Evolutionary conservation across 2,329 filamentous ascomycete species (phyloP).

Genomic region (Aspergillus sp.): DNA sequence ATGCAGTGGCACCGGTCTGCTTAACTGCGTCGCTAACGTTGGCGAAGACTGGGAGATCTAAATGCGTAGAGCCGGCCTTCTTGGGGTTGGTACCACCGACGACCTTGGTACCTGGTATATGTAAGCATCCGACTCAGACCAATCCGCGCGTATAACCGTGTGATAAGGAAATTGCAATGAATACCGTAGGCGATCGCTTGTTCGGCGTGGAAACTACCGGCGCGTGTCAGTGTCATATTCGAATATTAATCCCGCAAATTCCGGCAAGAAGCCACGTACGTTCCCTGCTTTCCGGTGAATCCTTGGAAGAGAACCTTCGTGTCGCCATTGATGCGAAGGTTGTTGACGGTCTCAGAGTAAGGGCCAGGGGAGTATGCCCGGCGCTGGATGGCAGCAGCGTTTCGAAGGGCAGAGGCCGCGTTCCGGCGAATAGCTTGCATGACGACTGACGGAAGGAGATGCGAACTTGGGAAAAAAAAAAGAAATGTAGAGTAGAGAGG

Average conservation of each 20-base stretch:
- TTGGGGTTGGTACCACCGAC: conserved; percentile 98
- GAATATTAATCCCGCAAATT: conserved; percentile 32
- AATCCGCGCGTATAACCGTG: not conserved
- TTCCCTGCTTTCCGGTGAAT: conserved; percentile 96
- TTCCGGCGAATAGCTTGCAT: conserved; percentile 88
- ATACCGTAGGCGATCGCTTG: conserved; percentile 98
- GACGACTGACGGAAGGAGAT: conserved; percentile 19
- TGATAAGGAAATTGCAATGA: conserved; percentile 17
- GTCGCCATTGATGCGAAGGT: conserved; percentile 88
- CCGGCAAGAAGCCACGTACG: conserved; percentile 58
- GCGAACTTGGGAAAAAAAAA: not conserved
- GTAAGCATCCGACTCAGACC: conserved; percentile 25
- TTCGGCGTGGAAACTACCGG: conserved; percentile 83
- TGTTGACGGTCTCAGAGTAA: conserved; percentile 73
- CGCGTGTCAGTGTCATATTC: conserved; percentile 7
- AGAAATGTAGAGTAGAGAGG: conserved; percentile 17
- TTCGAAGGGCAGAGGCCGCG: conserved; percentile 66
- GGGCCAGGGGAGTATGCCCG: conserved; percentile 74
- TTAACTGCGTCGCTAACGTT: conserved; percentile 86
- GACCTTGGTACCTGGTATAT: conserved; percentile 78
- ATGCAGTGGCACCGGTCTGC: conserved; percentile 85
- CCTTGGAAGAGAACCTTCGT: conserved; percentile 97
- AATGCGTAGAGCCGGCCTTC: conserved; percentile 89
- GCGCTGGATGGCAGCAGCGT: conserved; percentile 61
- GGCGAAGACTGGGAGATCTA: conserved; percentile 89